phyloP scores from a whole-genome alignment of 768 basidiomycete species.

The Candolleomyces aberdarensis region DNA sequence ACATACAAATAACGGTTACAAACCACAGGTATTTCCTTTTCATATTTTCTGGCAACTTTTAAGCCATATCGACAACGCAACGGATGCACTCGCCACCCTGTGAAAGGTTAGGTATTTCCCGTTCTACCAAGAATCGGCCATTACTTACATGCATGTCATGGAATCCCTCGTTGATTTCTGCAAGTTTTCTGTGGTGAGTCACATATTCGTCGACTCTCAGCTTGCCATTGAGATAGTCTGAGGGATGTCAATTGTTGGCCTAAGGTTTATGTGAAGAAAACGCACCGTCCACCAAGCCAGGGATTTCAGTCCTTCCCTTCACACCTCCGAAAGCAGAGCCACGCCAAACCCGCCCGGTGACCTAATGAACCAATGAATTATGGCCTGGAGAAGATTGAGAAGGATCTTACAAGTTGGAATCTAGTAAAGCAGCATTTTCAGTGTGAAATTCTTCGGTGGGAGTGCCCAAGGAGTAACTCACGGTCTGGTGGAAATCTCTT shows the following conservation, averaged over 20 bases:
- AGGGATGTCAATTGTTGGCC: background rate
- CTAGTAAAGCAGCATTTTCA: conserved; percentile 6
- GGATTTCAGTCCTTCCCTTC: conserved; percentile 94
- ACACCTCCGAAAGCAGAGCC: conserved; percentile 97
- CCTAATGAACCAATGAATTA: background rate
- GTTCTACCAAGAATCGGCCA: background rate
- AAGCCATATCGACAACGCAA: conserved; percentile 89
- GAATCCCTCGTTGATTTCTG: conserved; percentile 85
- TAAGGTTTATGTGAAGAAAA: background rate
- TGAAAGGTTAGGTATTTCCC: conserved; percentile 1
- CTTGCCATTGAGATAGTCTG: conserved; percentile 79
- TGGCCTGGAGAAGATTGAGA: background rate
- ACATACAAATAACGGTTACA: conserved; percentile 6
- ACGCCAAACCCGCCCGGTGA: conserved; percentile 92
- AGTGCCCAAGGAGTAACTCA: conserved; percentile 32
- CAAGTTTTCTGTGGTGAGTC: conserved; percentile 75
- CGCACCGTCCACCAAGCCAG: conserved; percentile 86
- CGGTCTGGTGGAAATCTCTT: conserved; percentile 91
- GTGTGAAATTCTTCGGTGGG: background rate
- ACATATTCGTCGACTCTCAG: conserved; percentile 96
- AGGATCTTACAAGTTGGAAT: conserved; percentile 34
- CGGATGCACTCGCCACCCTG: conserved; percentile 89
- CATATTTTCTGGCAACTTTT: background rate
- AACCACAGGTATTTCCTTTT: background rate
- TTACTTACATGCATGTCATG: conserved; percentile 91